Base-by-base conservation (phyloP, 2,329 filamentous ascomycete genomes). In the Botryotinia globosa region DNA sequence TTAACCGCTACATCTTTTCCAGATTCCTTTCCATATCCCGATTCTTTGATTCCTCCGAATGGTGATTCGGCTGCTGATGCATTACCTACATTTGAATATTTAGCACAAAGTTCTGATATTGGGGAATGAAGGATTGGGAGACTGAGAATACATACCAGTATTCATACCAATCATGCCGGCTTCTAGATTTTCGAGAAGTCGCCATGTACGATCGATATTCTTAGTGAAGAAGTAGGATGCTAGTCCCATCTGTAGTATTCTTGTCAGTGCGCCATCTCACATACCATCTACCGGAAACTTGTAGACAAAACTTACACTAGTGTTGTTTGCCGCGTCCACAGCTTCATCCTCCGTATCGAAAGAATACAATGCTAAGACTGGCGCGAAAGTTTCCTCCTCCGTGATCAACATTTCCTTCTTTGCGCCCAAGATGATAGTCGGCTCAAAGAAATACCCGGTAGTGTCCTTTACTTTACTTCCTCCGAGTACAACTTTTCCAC, bases 131-230 rank as follows among this genome's bases (percentile, higher is more conserved):
- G 12, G 5, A 22, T n/a, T 32, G 14, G 3, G 20, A 25, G n/a
- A 42, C 63, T 25, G 76, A 78, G 63, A 78, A 83, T 54, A 77
- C 80, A 68, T 79, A 83, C 87, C 86, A 72, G 86, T 88, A 76
- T 90, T 90, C 82, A 90, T 82, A 22, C 89, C 90, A 77, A 92
- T 89, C 90, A 91, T 92, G 5, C 89, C 90, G 7, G 90, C 89
- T 79, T 92, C 89, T 48, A 92, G 80, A 75, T 88, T 90, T 83
- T 92, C 90, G 72, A 91, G 82, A 78, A 92, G 81, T 73, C 90
- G 84, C 87, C 89, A 91, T 69, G 88, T 84, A 0, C 89, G 87
- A 78, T 91, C 88, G 8, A 91, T 82, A 77, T 91, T 88, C 82
- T 90, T 90, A 0, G 90, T 92, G 81, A 91, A 91, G 74, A 88